Evolutionary conservation across 176 grass and related monocot genomes (phyloP).

Genomic region (Musa troglodytarum): DNA sequence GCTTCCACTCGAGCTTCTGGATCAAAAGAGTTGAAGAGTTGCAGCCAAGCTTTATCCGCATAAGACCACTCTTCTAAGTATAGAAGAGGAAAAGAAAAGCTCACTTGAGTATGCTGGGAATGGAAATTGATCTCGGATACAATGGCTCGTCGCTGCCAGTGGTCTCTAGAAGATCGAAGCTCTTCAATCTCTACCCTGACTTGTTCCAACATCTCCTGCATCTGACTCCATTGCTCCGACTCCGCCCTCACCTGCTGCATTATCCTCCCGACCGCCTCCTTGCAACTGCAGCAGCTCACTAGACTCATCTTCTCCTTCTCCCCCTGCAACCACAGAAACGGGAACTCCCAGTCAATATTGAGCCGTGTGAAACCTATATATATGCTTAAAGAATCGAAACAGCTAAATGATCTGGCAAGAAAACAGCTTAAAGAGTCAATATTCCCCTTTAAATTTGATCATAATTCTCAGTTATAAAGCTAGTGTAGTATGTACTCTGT

Average conservation of each 20-base stretch:
- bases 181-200: conserved; percentile 86
- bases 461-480: too few species aligned
- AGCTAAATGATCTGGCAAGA: not conserved
- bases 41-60: too few species aligned
- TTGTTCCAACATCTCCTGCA: conserved; percentile 92
- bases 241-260: conserved; percentile 85
- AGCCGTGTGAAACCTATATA: not conserved
- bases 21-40: not conserved
- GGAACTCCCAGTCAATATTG: conserved; percentile 1
- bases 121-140: conserved; percentile 60
- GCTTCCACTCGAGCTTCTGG: conserved; percentile 79
- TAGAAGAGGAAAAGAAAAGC: not conserved
- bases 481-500: too few species aligned
- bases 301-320: conserved; percentile 24
- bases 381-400: not conserved
- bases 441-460: too few species aligned
- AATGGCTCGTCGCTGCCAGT: conserved; percentile 61
- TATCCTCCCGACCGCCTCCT: conserved; percentile 61
- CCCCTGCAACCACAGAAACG: conserved; percentile 26
- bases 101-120: conserved; percentile 75
- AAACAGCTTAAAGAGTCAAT: too few species aligned
- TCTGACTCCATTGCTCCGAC: conserved; percentile 81
- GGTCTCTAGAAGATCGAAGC: conserved; percentile 60
- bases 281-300: conserved; percentile 60
- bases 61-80: not conserved